These are phyloP conservation scores for Nakazawaea wyomingensis DNA, from an alignment of 805 yeast species.

Conservation along the genomic window DNA sequence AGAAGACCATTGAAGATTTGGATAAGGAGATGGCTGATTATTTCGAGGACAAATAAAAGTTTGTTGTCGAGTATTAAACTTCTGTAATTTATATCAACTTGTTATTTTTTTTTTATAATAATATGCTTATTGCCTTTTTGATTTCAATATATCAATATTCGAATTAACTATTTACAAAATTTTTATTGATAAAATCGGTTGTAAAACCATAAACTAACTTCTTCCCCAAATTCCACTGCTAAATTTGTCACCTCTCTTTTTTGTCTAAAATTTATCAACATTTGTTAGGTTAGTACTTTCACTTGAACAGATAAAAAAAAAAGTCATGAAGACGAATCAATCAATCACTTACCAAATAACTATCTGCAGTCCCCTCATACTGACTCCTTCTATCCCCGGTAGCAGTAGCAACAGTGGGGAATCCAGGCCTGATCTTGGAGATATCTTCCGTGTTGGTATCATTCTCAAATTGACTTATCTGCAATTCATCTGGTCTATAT, in stretches of 20 bases:
- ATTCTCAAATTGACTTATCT: constrained; percentile 18
- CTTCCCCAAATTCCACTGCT: constrained; percentile 17
- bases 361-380: constrained; percentile 63
- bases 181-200: not conserved
- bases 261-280: too few relatives aligned
- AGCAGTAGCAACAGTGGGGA: constrained; percentile 35
- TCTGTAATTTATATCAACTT: not conserved
- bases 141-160: too few relatives aligned
- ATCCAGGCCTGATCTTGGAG: constrained; percentile 48
- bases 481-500: constrained; percentile 31
- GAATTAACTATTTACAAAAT: constrained; percentile 2
- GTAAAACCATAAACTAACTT: not conserved
- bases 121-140: constrained; percentile 11
- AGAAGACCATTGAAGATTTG: constrained; percentile 84
- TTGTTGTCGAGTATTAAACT: not conserved
- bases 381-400: constrained; percentile 47
- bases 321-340: not conserved
- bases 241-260: constrained; percentile 32
- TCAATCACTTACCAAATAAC: constrained; percentile 41
- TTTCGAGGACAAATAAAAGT: constrained; percentile 45
- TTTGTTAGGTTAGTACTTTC: not conserved
- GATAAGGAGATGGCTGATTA: constrained; percentile 99
- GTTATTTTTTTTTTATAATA: not conserved
- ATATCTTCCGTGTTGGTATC: constrained; percentile 28
- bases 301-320: not conserved